Evolutionary conservation across 768 basidiomycete genomes (phyloP), one percentile per base, ranked within the genome.

Genomic region (Galerina marginata): DNA sequence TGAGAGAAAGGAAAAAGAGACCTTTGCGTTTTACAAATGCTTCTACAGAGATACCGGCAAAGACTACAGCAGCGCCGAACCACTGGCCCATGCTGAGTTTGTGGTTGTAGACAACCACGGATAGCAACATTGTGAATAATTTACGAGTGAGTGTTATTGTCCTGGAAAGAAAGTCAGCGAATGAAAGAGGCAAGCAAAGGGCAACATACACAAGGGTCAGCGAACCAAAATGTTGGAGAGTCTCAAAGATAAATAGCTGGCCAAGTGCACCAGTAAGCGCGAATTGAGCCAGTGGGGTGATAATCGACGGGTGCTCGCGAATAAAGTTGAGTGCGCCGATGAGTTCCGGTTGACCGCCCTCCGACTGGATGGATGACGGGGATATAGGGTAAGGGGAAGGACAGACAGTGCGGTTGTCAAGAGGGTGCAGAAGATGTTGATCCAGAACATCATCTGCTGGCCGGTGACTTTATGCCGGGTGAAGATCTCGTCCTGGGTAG

Each of bases 381-480:
- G 56, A 95, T 92, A 65, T 88, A 83, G 1, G 89, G 94, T 29
- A 94, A 80, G 3, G 89, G 93, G 49, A 93, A 93, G 81, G 6
- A 90, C 71, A 26, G 89, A 84, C 26, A 97, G 86, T 10, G 87
- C 70, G 1, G 83, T 79, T 20, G 92, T 89, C 58, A 93, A 72
- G 39, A 89, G 61, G 3, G 95, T 92, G 75, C 91, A 90, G 78
- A 96, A 90, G 26, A 91, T 66, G 71, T 95, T 96, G 75, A 99
- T 96, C 87, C 88, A 96, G 72, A 99, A 89, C 97, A 99, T 99
- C 96, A 99, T 98, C 71, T 99, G 97, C 74, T 97, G 95, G 7
- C 97, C 97, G 2, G 80, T 79, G 4, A 86, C 79, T 46, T 85
- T 85, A 76, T 91, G 87, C 11, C 83, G 80, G 25, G 87, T 79